Base-by-base conservation (phyloP, 306 rosid species). In the Casuarina cunninghamiana region DNA sequence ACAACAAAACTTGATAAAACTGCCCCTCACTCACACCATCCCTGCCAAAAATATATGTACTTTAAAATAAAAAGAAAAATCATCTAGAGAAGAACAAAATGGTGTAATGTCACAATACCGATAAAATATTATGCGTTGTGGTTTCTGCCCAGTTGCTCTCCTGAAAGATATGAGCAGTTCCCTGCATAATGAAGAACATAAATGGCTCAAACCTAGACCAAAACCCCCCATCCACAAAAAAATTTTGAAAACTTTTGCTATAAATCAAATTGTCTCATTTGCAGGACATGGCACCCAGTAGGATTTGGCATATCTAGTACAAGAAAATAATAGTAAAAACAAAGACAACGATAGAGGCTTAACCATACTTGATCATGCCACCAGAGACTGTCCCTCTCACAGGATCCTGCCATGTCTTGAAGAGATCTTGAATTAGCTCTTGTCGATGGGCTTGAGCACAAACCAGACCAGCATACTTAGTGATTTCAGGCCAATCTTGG, bases 11-110 rank as follows among this genome's bases (percentile, higher is more conserved):
- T 75, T 96, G 99, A 67, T 96, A 96, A 77, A 96, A 96, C 71
- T 96, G 99, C 0, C 99, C 99, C 44, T 96, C 99, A 3, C 98
- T 93, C 10, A 96, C 99, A 16, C 99, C 99, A 75, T 96, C 99
- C 93, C 99, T 96, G 83, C 53, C 87, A 67, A 76, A 9, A 39
- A 74, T 10, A 76, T 9, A 79, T 5, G 66, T 50, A 45, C 37
- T 55, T 3, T 41, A 72, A 76, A 26, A 72, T 0, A 41, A n/a
- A 12, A 72, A 70, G 17, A 53, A 45, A 57, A n/a, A 66, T 1
- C 1, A 67, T 67, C 16, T 9, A 72, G 38, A 43, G 60, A 19
- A 3, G 32, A 81, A 48, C 32, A n/a, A 7, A n/a, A 7, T 19
- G 42, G 9, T 3, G 53, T 42, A 68, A 42, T 35, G 32, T 45